Evolutionary conservation across 2,329 filamentous ascomycete genomes (phyloP).

Genomic region (Chlorencoelia australis): DNA sequence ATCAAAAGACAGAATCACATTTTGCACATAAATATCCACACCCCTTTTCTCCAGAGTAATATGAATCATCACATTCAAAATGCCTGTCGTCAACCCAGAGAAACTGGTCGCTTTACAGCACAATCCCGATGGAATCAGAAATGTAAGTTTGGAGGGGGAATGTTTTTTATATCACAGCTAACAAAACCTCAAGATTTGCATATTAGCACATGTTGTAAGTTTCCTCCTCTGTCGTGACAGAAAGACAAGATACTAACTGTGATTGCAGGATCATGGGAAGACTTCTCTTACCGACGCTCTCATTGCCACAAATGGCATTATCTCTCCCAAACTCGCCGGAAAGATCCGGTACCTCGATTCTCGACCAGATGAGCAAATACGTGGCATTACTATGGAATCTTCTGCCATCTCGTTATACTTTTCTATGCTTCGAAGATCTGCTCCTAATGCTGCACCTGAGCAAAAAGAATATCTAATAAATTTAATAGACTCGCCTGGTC

Average conservation of each 20-base stretch:
- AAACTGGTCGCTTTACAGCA: constrained; percentile 85
- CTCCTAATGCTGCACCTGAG: constrained; percentile 57
- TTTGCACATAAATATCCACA: background rate
- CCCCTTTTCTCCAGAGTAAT: constrained; percentile 4
- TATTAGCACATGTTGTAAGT: constrained; percentile 79
- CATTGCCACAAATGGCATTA: constrained; percentile 98
- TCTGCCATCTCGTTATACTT: constrained; percentile 96
- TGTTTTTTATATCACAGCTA: constrained; percentile 11
- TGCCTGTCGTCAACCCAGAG: constrained; percentile 87
- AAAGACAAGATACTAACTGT: too few relatives aligned
- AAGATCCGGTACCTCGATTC: constrained; percentile 98
- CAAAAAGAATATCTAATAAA: constrained; percentile 92
- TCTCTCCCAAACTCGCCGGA: constrained; percentile 91
- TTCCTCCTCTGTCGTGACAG: constrained; percentile 1
- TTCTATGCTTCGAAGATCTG: constrained; percentile 70
- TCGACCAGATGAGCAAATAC: constrained; percentile 85
- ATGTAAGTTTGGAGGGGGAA: constrained; percentile 48
- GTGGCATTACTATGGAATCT: constrained; percentile 99
- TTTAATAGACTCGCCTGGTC: constrained; percentile 92
- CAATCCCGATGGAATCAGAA: constrained; percentile 80
- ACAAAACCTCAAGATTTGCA: constrained; percentile 61
- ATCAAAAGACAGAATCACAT: too few relatives aligned
- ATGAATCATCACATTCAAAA: constrained; percentile 31
- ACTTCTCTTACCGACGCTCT: constrained; percentile 93
- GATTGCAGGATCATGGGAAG: constrained; percentile 95